These are phyloP conservation scores for Inga laurina DNA, from an alignment of 306 rosid species.

Conservation along the genomic window DNA sequence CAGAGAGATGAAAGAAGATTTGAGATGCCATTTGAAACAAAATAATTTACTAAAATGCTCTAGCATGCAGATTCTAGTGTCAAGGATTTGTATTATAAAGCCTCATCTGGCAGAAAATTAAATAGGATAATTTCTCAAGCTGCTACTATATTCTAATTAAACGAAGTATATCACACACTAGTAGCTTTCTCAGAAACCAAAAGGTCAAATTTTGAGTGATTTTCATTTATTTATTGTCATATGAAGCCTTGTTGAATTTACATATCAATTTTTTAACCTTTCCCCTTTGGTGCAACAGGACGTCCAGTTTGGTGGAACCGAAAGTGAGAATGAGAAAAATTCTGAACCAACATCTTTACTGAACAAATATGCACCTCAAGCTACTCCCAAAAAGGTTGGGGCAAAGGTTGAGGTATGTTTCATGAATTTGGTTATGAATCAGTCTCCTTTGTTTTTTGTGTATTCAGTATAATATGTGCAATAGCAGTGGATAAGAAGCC, in stretches of 20 bases:
- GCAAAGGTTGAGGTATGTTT: constrained; percentile 77
- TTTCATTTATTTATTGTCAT: constrained; percentile 1
- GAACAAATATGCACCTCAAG: constrained; percentile 41
- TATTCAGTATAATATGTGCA: background rate
- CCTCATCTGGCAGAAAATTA: background rate
- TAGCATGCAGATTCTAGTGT: background rate
- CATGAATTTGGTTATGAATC: constrained; percentile 13
- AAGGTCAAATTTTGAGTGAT: background rate
- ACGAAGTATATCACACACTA: background rate
- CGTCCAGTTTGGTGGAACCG: constrained; percentile 38
- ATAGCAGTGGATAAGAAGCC: background rate
- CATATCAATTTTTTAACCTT: constrained; percentile 16
- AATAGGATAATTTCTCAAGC: constrained; percentile 7
- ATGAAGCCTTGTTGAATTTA: constrained; percentile 19
- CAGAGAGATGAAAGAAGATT: background rate
- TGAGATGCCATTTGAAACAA: background rate
- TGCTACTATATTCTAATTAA: background rate
- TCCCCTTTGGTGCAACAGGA: constrained; percentile 51
- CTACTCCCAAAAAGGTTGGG: constrained; percentile 50
- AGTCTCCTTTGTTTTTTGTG: constrained; percentile 18
- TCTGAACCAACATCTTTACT: constrained; percentile 39
- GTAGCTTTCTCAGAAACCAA: background rate
- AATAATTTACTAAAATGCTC: background rate
- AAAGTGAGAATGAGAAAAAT: constrained; percentile 50
- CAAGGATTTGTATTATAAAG: background rate